Base-by-base conservation (phyloP, 768 basidiomycete genomes). In the Lentinula sp. region DNA sequence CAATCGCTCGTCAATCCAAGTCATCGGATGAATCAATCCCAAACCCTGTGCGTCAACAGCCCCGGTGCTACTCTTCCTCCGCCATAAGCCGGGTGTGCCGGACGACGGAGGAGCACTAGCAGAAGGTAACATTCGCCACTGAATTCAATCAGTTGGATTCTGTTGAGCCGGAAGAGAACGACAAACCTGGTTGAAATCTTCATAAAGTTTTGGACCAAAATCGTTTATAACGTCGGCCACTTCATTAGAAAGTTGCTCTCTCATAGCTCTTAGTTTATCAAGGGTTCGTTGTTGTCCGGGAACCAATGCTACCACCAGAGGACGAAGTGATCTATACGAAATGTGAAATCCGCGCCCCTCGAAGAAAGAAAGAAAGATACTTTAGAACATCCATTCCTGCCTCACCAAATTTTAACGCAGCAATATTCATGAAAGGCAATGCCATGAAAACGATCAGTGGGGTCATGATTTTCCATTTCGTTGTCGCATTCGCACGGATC, bases 351-450 rank as follows among this genome's bases (percentile, higher is more conserved):
- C 51, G 55, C 18, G 53, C 48, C 55, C 56, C 9, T 18, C n/a
- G 5, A 52, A 53, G n/a, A 63, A 16, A 36, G 9, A 23, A 10
- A 37, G 43, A 23, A 33, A 12, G 4, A 75, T 67, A 95, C 95
- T 98, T 98, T 58, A 95, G 79, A 32, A 98, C 94, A 68, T 98
- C 96, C 85, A 97, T 88, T 23, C 95, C 96, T 37, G 95, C 96
- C 72, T 98, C 96, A 46, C 96, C 96, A 68, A 98, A 98, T 73
- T 97, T 96, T 57, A 98, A 82, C 6, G 96, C 93, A 5, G 93
- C 92, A 68, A 90, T 92, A 60, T 91, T 95, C 78, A 96, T 88
- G 71, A 92, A 85, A 13, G 96, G 96, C 35, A 98, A 73, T 2
- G 85, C 77, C 18, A 82, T 76, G 61, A 91, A 76, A 60, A 94